Evolutionary conservation across 352 stramenopile genomes (phyloP).

Genomic region (Globisporangium splendens): DNA sequence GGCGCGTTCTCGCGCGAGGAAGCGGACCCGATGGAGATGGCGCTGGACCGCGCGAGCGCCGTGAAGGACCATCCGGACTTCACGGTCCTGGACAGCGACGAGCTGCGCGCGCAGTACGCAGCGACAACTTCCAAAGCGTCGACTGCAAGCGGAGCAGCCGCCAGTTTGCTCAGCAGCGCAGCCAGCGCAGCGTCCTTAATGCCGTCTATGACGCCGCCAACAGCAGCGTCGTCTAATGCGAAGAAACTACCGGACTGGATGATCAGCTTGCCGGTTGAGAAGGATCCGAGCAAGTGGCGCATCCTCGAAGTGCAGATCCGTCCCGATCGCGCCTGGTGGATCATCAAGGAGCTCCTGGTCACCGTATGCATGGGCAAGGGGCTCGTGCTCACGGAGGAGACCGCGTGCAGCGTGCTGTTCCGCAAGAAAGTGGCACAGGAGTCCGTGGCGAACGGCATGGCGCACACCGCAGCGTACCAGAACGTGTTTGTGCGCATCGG

Average conservation of each 20-base stretch:
- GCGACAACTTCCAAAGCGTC: background rate
- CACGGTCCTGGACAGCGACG: conserved; percentile 33
- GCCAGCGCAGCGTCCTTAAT: conserved; percentile 2
- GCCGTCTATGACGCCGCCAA: too few relatives aligned
- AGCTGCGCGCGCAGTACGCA: conserved; percentile 27
- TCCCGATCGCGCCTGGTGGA: conserved; percentile 61
- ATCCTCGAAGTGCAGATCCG: conserved; percentile 72
- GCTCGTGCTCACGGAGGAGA: conserved; percentile 57
- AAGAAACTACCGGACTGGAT: conserved; percentile 50
- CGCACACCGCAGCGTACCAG: conserved; percentile 61
- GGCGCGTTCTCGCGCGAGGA: conserved; percentile 44
- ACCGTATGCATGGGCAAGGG: conserved; percentile 78
- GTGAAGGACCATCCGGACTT: conserved; percentile 77
- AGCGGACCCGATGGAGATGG: conserved; percentile 69
- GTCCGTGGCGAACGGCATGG: conserved; percentile 60
- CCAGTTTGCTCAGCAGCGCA: conserved; percentile 2
- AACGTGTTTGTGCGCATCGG: conserved; percentile 72
- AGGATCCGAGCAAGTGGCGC: conserved; percentile 57
- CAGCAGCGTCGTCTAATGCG: background rate
- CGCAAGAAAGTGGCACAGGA: conserved; percentile 64
- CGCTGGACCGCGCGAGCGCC: conserved; percentile 38
- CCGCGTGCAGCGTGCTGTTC: conserved; percentile 59
- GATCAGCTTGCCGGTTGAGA: conserved; percentile 48
- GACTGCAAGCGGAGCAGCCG: background rate
- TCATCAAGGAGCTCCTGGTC: conserved; percentile 78